phyloP scores from a whole-genome alignment of 345 rosid genomes.

The Murraya koenigii region DNA sequence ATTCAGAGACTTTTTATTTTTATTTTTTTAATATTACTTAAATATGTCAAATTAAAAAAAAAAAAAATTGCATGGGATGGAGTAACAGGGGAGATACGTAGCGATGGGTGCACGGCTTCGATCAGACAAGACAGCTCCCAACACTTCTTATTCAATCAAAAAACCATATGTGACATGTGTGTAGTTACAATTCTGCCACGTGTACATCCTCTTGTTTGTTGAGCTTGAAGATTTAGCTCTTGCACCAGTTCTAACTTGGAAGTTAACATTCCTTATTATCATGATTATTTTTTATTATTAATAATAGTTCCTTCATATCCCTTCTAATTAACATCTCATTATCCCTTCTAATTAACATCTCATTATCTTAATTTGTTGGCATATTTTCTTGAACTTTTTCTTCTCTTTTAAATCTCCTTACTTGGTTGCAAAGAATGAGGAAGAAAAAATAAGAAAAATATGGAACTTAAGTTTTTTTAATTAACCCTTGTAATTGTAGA shows the following conservation, averaged over 20 bases:
- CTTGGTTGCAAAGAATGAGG: slow-evolving; percentile 22
- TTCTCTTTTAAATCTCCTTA: not conserved
- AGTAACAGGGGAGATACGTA: slow-evolving; percentile 47
- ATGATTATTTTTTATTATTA: not conserved
- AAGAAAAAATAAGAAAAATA: too few species aligned
- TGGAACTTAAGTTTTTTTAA: not conserved
- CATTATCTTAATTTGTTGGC: slow-evolving; percentile 3
- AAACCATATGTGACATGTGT: not conserved
- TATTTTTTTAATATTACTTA: not conserved
- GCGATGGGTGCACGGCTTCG: slow-evolving; percentile 76
- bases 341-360: not conserved
- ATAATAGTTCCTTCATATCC: not conserved
- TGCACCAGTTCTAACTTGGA: slow-evolving; percentile 17
- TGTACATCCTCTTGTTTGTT: not conserved
- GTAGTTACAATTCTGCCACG: slow-evolving; percentile 13
- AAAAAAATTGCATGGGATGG: slow-evolving; percentile 24
- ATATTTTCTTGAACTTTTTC: not conserved
- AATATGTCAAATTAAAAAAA: too few species aligned
- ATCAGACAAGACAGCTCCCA: slow-evolving; percentile 43
- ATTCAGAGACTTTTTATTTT: too few species aligned
- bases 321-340: not conserved
- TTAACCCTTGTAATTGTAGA: slow-evolving; percentile 8
- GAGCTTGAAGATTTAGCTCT: too few species aligned
- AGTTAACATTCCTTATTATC: slow-evolving; percentile 7
- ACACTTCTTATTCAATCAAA: not conserved